Percentiles rank a stretch among this genome's conserved stretches.
Evolutionary conservation across 257 asterid species (phyloP).

Genomic region (Scutellaria galericulata): DNA sequence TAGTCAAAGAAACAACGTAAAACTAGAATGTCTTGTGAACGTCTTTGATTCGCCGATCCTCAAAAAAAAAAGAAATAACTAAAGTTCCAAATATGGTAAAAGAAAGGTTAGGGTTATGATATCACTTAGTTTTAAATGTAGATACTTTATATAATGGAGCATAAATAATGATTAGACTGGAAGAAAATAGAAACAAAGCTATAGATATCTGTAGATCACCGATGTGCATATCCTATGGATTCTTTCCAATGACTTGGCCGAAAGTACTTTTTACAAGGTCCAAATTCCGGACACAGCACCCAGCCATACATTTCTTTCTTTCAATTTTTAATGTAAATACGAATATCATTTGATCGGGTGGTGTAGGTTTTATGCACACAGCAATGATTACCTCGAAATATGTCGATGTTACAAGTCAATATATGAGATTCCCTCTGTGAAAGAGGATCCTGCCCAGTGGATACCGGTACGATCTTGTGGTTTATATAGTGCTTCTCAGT

Average conservation of each 20-base stretch:
- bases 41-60: no score
- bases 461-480: conserved; percentile 62
- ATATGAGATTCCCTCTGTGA: conserved; percentile 87
- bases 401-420: conserved; percentile 96
- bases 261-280: conserved; percentile 5
- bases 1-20: neutral
- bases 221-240: neutral
- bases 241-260: conserved; percentile 5
- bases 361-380: conserved; percentile 78
- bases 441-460: conserved; percentile 82
- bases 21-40: no score
- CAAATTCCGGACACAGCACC: neutral
- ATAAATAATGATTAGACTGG: neutral
- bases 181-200: neutral
- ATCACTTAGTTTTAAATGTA: neutral
- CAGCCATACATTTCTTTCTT: no score
- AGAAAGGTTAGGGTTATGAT: neutral
- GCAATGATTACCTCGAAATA: conserved; percentile 90
- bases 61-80: no score
- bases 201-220: neutral
- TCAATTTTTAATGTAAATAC: neutral
- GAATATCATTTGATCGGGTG: conserved; percentile 1
- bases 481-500: conserved; percentile 1
- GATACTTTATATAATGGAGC: conserved; percentile 4
- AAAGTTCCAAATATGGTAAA: neutral